Percentiles rank a stretch among this genome's conserved stretches.
Conservation (phyloP, 805 yeast genomes). For the Candida oleophila region DNA sequence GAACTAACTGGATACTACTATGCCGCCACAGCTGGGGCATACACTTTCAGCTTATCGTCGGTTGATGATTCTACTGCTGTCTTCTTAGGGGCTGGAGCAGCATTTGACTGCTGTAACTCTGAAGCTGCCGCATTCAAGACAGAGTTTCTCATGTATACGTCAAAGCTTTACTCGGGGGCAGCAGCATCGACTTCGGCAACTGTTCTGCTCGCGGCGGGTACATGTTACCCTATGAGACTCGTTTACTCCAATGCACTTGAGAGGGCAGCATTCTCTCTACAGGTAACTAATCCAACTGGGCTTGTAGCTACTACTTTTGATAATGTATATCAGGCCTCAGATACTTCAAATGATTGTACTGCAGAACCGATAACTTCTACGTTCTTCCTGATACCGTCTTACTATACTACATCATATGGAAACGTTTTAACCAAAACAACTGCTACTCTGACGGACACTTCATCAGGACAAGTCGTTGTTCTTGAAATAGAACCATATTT, state of each 20-base stretch:
- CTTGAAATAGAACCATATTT: neutral
- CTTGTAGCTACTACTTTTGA: neutral
- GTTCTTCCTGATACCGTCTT: neutral
- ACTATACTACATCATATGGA: neutral
- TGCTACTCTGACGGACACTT: neutral
- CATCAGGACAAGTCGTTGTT: neutral
- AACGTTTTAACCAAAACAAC: neutral
- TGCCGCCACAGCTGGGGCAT: neutral
- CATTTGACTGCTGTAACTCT: conserved; percentile 33
- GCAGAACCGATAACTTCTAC: neutral
- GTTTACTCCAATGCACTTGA: neutral
- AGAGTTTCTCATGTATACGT: neutral
- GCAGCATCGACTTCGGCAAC: neutral
- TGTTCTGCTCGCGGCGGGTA: neutral
- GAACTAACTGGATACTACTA: conserved; percentile 2
- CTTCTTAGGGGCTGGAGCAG: conserved; percentile 24
- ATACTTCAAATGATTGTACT: neutral
- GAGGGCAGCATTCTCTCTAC: neutral
- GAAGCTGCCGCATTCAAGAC: neutral
- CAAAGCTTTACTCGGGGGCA: neutral
- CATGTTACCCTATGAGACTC: conserved; percentile 1
- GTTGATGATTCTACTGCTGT: conserved; percentile 33
- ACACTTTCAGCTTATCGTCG: conserved; percentile 7
- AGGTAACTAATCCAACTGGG: neutral
- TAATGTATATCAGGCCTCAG: neutral